These are phyloP conservation scores for Dendrobium catenatum DNA, from an alignment of 106 monocot genomes.

Conservation along the genomic window DNA sequence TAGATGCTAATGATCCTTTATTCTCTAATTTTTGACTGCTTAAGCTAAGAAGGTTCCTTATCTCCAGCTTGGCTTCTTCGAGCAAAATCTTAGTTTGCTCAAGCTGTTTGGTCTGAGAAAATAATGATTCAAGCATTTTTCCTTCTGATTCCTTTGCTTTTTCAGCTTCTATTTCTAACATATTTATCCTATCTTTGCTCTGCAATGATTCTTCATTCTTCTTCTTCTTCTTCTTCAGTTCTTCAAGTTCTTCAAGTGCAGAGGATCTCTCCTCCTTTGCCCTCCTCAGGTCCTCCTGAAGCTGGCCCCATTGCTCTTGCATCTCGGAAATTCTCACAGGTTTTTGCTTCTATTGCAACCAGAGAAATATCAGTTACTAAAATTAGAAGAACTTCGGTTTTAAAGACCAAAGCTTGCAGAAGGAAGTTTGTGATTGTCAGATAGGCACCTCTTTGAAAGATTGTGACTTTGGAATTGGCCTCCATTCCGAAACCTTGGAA, in stretches of 20 bases:
- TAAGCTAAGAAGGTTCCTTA: background rate
- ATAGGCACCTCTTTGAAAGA: background rate
- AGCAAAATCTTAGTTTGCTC: constrained; percentile 4
- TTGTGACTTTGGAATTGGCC: background rate
- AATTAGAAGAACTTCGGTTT: background rate
- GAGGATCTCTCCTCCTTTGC: constrained; percentile 38
- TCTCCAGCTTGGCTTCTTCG: constrained; percentile 10
- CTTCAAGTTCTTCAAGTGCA: constrained; percentile 33
- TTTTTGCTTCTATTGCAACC: constrained; percentile 6
- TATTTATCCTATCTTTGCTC: background rate
- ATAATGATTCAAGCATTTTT: background rate
- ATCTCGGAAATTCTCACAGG: constrained; percentile 17
- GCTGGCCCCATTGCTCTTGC: constrained; percentile 29
- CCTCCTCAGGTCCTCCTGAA: constrained; percentile 57
- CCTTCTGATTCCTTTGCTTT: background rate
- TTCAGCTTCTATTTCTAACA: background rate
- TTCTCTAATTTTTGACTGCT: background rate
- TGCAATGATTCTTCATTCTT: background rate
- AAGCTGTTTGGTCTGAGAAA: constrained; percentile 6
- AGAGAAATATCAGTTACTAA: background rate
- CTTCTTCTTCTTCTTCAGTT: constrained; percentile 25
- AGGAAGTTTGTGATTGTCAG: background rate
- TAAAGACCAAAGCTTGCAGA: background rate
- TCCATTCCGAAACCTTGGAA: background rate
- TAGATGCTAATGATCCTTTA: background rate